phyloP scores from a whole-genome alignment of 1,284 basidiomycete species.

The Puccinia triticina region DNA sequence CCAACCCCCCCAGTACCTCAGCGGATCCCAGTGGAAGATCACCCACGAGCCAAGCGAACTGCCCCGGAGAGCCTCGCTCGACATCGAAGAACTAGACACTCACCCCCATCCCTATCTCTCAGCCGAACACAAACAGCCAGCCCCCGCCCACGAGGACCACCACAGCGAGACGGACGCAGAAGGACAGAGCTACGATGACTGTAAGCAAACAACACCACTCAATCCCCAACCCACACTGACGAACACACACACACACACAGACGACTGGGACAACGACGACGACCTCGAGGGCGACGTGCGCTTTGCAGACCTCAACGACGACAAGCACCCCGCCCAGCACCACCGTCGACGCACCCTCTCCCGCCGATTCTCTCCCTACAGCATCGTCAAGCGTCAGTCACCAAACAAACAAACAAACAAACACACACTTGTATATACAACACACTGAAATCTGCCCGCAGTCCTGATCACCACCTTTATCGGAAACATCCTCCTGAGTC shows the following conservation, averaged over 20 bases:
- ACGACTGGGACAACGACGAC: slow-evolving; percentile 52
- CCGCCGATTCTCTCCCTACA: slow-evolving; percentile 49
- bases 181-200: slow-evolving; percentile 47
- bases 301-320: slow-evolving; percentile 42
- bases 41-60: background rate
- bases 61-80: slow-evolving; percentile 9
- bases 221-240: too few relatives aligned
- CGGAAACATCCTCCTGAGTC: slow-evolving; percentile 39
- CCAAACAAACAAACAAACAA: background rate
- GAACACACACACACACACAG: too few relatives aligned
- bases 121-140: background rate
- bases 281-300: slow-evolving; percentile 45
- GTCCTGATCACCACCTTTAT: slow-evolving; percentile 45
- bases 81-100: slow-evolving; percentile 28
- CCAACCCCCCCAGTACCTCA: slow-evolving; percentile 33
- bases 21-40: slow-evolving; percentile 5
- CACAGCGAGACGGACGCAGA: slow-evolving; percentile 38
- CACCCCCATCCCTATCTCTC: too few relatives aligned
- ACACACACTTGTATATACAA: background rate
- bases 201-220: slow-evolving; percentile 19
- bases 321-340: slow-evolving; percentile 13
- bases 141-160: background rate
- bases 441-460: background rate
- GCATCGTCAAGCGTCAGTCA: slow-evolving; percentile 40
- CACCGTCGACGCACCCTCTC: slow-evolving; percentile 36